A percentile compares a stretch with the other conserved stretches of the same genome.
phyloP scores from a whole-genome alignment of 2,329 filamentous ascomycete species.

The Ascochyta lentis region DNA sequence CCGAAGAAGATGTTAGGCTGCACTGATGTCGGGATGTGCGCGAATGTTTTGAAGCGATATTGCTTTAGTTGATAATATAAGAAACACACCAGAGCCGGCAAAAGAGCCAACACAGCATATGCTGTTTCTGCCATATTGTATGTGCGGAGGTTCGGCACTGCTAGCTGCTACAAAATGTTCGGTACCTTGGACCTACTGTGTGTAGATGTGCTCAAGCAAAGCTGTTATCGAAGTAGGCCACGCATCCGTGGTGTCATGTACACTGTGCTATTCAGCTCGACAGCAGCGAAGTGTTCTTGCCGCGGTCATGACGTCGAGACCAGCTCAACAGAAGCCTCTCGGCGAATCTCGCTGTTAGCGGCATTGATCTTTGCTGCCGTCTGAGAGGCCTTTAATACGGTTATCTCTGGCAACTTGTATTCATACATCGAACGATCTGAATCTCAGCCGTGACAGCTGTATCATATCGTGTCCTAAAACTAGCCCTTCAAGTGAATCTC shows the following conservation, averaged over 20 bases:
- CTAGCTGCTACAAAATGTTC: neutral
- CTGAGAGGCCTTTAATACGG: neutral
- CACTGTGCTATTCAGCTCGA: neutral
- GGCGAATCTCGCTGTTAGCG: neutral
- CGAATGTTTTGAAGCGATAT: slow-evolving; percentile 39
- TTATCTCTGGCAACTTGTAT: neutral
- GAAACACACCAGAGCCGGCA: slow-evolving; percentile 27
- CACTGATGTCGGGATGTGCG: slow-evolving; percentile 29
- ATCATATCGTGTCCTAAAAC: neutral
- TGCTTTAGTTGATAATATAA: slow-evolving; percentile 30
- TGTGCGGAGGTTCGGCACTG: neutral
- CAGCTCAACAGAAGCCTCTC: neutral
- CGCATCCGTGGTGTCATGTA: neutral
- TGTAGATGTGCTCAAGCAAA: neutral
- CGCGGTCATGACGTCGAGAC: neutral
- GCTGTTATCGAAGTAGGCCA: neutral
- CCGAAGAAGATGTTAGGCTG: slow-evolving; percentile 37
- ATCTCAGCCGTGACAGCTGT: neutral
- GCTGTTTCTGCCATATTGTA: slow-evolving; percentile 26
- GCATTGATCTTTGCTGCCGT: neutral
- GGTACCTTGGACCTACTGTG: neutral
- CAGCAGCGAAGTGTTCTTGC: neutral
- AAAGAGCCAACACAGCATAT: slow-evolving; percentile 29
- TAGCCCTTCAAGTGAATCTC: neutral
- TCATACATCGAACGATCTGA: too few species aligned